These are phyloP conservation scores for Jackrogersella multiformis DNA, from an alignment of 495 filamentous ascomycete species.

Conservation along the genomic window DNA sequence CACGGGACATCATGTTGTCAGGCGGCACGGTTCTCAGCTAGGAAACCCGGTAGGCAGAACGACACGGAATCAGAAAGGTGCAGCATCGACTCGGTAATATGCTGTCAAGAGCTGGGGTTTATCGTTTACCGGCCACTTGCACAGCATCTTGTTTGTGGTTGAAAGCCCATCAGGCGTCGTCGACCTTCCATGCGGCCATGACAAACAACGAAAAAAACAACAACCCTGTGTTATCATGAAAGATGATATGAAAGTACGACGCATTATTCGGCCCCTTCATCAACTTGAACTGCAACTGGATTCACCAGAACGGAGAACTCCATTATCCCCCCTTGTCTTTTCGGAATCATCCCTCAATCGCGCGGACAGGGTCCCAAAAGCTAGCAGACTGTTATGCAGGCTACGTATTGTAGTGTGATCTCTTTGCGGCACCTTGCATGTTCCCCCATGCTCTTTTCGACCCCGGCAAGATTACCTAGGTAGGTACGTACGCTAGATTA, in stretches of 20 bases:
- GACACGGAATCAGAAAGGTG: constrained; percentile 13
- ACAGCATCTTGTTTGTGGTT: constrained; percentile 13
- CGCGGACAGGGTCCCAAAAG: constrained; percentile 14
- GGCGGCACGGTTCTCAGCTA: constrained; percentile 37
- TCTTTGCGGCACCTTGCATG: constrained; percentile 45
- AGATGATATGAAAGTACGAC: constrained; percentile 12
- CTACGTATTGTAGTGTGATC: constrained; percentile 37
- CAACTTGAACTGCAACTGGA: constrained; percentile 1
- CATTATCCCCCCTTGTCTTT: constrained; percentile 29
- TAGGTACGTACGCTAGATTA: too few relatives aligned
- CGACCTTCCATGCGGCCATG: constrained; percentile 15
- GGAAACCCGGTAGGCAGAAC: constrained; percentile 34
- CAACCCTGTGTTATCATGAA: neutral
- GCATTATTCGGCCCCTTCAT: constrained; percentile 36
- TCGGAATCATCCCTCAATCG: constrained; percentile 35
- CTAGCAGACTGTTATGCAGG: constrained; percentile 34
- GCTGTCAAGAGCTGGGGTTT: neutral
- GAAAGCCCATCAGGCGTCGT: constrained; percentile 3
- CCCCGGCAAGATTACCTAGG: constrained; percentile 36
- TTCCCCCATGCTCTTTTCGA: constrained; percentile 40
- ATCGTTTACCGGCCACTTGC: constrained; percentile 10
- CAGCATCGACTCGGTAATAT: constrained; percentile 25
- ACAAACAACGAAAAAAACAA: constrained; percentile 7
- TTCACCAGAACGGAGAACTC: constrained; percentile 33
- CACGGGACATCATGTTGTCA: constrained; percentile 9